Percentiles rank a stretch among this genome's conserved stretches.
Conservation (phyloP, 2,329 filamentous ascomycete genomes). For the Erysiphe pulchra region DNA sequence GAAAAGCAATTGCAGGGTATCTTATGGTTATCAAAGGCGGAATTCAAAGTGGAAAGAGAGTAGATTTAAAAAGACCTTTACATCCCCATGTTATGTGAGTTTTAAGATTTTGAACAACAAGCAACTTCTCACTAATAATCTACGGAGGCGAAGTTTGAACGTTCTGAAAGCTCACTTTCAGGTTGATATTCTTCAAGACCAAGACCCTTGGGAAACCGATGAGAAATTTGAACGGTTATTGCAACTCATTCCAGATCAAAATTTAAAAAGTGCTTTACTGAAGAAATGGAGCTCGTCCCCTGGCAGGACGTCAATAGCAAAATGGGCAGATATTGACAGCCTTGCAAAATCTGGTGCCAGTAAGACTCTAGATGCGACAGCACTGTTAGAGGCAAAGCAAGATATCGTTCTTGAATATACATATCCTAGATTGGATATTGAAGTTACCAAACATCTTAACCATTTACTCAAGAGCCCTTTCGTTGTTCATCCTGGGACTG, state of each 20-base stretch:
- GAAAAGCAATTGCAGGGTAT: constrained; percentile 67
- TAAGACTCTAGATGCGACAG: constrained; percentile 43
- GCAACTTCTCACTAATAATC: constrained; percentile 1
- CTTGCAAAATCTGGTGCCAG: constrained; percentile 53
- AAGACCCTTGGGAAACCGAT: constrained; percentile 57
- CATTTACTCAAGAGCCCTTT: constrained; percentile 95
- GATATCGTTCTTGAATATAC: constrained; percentile 95
- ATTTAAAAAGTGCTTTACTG: constrained; percentile 50
- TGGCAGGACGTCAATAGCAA: constrained; percentile 46
- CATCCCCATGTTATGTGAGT: constrained; percentile 67
- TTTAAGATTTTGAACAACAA: constrained; percentile 1
- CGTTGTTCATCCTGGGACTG: constrained; percentile 84
- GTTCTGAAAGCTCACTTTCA: constrained; percentile 69
- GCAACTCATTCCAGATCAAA: constrained; percentile 57
- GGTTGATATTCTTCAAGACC: constrained; percentile 51
- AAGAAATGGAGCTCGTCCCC: constrained; percentile 81
- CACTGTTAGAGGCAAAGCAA: constrained; percentile 71
- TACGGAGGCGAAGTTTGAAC: constrained; percentile 47
- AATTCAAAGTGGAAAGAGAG: constrained; percentile 62
- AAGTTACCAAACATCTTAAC: constrained; percentile 93
- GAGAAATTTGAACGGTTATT: constrained; percentile 57
- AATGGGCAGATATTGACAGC: constrained; percentile 86
- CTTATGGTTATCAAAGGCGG: constrained; percentile 77
- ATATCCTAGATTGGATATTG: constrained; percentile 86
- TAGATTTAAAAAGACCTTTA: constrained; percentile 60